Conservation (phyloP, 2,329 filamentous ascomycete species). For the Aspergillus texensis region DNA sequence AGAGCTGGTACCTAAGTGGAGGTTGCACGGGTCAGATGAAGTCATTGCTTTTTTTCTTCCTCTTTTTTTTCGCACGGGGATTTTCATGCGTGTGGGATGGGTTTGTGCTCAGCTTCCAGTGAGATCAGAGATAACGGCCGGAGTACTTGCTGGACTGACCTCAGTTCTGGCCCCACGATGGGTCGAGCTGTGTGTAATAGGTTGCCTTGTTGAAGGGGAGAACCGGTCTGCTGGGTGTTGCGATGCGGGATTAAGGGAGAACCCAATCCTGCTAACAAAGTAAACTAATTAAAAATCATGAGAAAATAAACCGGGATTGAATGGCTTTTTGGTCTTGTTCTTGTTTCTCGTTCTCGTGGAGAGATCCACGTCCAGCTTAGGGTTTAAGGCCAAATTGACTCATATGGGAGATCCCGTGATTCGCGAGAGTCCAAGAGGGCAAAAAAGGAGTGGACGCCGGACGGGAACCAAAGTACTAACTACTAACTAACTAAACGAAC, state of each 20-base stretch:
- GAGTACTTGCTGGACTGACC: no score
- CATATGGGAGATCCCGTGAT: background rate
- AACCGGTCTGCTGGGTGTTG: background rate
- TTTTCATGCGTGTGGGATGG: background rate
- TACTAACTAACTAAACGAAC: background rate
- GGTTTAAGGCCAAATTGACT: background rate
- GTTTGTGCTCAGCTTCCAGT: background rate
- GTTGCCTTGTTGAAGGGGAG: background rate
- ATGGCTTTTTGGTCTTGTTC: background rate
- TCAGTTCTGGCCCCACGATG: background rate
- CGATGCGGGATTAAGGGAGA: background rate
- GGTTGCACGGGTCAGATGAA: background rate
- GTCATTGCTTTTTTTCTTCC: background rate
- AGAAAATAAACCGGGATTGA: slow-evolving; percentile 2
- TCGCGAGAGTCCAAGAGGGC: background rate
- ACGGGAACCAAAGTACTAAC: background rate
- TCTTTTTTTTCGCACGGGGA: background rate
- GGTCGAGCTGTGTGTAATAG: background rate
- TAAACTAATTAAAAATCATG: background rate
- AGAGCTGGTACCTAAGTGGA: background rate
- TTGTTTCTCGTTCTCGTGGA: background rate
- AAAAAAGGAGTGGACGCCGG: background rate
- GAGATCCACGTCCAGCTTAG: background rate
- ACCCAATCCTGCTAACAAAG: background rate
- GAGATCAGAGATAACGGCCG: no score